phyloP scores from a whole-genome alignment of 257 asterid species.

The Anisodus tanguticus region DNA sequence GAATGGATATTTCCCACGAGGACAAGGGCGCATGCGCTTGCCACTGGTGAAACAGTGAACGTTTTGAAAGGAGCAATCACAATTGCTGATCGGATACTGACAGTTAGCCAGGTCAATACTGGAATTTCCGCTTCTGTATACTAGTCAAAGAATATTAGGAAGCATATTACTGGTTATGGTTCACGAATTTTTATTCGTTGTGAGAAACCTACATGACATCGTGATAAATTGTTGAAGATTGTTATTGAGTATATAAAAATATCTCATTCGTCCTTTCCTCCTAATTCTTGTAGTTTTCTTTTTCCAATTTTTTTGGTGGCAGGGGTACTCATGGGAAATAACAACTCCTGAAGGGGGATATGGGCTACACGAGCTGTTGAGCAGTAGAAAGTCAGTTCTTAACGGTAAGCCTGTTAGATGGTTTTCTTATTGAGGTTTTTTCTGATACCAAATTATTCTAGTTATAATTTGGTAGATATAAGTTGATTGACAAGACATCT shows the following conservation, averaged over 20 bases:
- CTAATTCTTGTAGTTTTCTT: neutral
- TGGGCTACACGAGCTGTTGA: conserved; percentile 75
- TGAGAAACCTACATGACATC: neutral
- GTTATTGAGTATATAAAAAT: neutral
- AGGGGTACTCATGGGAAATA: conserved; percentile 98
- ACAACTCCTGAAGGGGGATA: conserved; percentile 96
- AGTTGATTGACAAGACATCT: conserved; percentile 13
- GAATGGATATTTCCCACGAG: conserved; percentile 97
- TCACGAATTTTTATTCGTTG: conserved; percentile 26
- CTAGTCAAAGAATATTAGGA: conserved; percentile 16
- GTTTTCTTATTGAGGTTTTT: conserved; percentile 20
- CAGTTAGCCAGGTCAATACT: conserved; percentile 85
- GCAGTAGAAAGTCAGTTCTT: conserved; percentile 68
- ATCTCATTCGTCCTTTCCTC: neutral
- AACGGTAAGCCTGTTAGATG: conserved; percentile 52
- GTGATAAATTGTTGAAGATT: conserved; percentile 7
- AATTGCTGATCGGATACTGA: conserved; percentile 87
- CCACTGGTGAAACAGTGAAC: conserved; percentile 98
- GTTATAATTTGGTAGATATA: neutral
- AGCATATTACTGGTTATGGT: neutral
- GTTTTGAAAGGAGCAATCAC: conserved; percentile 87
- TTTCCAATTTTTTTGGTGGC: conserved; percentile 39
- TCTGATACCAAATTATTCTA: neutral
- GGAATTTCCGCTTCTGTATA: conserved; percentile 10
- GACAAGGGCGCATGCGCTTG: conserved; percentile 97